Conservation (phyloP, 345 rosid species). For the Heritiera fomes region DNA sequence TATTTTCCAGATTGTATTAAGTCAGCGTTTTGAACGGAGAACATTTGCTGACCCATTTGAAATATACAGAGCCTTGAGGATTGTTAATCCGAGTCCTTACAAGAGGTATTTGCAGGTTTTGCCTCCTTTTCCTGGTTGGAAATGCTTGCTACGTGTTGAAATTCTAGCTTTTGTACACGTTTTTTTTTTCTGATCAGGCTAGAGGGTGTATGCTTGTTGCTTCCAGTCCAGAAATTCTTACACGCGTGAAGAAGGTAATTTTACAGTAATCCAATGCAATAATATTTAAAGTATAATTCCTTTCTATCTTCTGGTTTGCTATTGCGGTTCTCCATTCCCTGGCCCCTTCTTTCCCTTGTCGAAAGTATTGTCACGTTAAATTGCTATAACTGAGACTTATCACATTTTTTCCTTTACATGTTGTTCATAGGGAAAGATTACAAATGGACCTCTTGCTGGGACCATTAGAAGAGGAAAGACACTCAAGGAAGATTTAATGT, state of each 20-base stretch:
- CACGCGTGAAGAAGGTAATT: slow-evolving; percentile 73
- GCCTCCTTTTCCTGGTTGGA: slow-evolving; percentile 18
- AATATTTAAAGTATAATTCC: background rate
- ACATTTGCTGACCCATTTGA: slow-evolving; percentile 97
- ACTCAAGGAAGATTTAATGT: slow-evolving; percentile 67
- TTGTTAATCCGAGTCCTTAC: slow-evolving; percentile 94
- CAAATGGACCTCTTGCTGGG: slow-evolving; percentile 91
- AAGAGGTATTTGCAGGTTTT: slow-evolving; percentile 89
- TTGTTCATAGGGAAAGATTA: slow-evolving; percentile 52
- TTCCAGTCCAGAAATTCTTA: slow-evolving; percentile 94
- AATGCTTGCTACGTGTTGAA: slow-evolving; percentile 19
- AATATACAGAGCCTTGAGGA: slow-evolving; percentile 83
- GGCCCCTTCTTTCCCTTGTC: background rate
- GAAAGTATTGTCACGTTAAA: background rate
- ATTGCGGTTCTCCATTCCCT: background rate
- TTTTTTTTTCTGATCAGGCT: slow-evolving; percentile 50
- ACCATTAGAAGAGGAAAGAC: slow-evolving; percentile 91
- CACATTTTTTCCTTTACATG: background rate
- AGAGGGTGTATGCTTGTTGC: slow-evolving; percentile 88
- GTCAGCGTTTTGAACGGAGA: slow-evolving; percentile 45
- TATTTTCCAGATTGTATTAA: slow-evolving; percentile 75
- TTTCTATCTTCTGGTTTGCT: background rate
- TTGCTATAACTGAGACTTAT: background rate
- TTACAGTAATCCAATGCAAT: background rate
- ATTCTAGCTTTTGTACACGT: slow-evolving; percentile 14